Evolutionary conservation across 176 grass and related monocot genomes (phyloP), one percentile per base, ranked within the genome.

Genomic region (Ananas comosus): DNA sequence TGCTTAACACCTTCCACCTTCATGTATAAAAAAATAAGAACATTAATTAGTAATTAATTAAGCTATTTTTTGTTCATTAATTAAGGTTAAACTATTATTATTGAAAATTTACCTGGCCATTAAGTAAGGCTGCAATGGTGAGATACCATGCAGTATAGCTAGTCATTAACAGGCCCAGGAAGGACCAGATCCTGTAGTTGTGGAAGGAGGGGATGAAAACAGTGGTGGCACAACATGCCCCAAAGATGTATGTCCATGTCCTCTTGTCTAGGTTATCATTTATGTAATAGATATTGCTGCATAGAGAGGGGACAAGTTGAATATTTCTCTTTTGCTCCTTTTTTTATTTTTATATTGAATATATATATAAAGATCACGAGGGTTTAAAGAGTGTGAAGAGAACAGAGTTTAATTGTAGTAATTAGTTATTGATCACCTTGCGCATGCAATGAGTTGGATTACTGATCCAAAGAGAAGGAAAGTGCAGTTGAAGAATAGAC

Each of bases 391-490:
- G 64, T n/a, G 58, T 18, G n/a, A 64, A 64, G 9, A 64, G n/a
- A 64, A 64, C n/a, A 64, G 58, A 18, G 22, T 64, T 17, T 64
- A 23, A 9, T 64, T 64, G 8, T 9, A 14, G 22, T 64, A 61
- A 10, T 61, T 18, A 19, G 49, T 72, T 53, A 65, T 69, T 27
- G 25, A 27, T 81, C 70, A 90, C 87, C 91, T 96, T 25, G 94
- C 89, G 61, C 94, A 99, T 50, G 90, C 94, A 66, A 99, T 93
- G 69, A 99, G 76, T 83, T 99, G 94, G 77, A 99, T 99, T 74
- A 99, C 94, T 51, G 94, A 99, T 63, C 94, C 94, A 75, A 99
- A 99, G 51, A 99, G 87, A 64, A 99, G 87, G 88, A 99, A 99
- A 1, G 90, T 99, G 82, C 94, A 93, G 82, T 99, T 93, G 82